These are phyloP conservation scores for Stropharia rugosoannulata DNA, from an alignment of 768 basidiomycete species.

Conservation along the genomic window DNA sequence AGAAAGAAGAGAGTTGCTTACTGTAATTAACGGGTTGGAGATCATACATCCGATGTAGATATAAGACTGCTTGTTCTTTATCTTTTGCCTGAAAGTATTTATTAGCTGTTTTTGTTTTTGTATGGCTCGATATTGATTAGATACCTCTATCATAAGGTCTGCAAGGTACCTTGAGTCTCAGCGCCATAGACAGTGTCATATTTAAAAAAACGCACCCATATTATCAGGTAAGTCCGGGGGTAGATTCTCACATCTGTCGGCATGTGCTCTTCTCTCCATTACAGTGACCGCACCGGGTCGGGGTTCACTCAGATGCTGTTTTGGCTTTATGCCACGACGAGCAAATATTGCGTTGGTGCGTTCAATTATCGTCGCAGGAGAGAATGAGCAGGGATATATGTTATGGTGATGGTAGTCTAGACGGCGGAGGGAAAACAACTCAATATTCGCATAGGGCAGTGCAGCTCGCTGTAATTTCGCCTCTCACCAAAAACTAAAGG, in stretches of 20 bases:
- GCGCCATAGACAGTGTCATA: slow-evolving; percentile 7
- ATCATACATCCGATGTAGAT: slow-evolving; percentile 77
- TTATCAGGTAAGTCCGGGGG: slow-evolving; percentile 66
- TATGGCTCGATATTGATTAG: neutral
- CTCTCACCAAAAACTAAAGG: slow-evolving; percentile 60
- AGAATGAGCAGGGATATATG: slow-evolving; percentile 58
- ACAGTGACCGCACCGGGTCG: slow-evolving; percentile 78
- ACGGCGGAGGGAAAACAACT: neutral
- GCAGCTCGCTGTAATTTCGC: neutral
- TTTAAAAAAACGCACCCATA: slow-evolving; percentile 45
- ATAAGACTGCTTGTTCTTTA: slow-evolving; percentile 91
- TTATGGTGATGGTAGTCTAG: slow-evolving; percentile 82
- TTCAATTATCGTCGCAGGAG: slow-evolving; percentile 68
- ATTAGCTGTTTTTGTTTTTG: neutral
- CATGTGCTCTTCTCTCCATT: slow-evolving; percentile 87
- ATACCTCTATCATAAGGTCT: slow-evolving; percentile 86
- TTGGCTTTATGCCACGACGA: slow-evolving; percentile 77
- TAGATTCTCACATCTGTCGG: slow-evolving; percentile 74
- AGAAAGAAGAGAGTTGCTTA: slow-evolving; percentile 23
- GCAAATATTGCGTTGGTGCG: slow-evolving; percentile 74
- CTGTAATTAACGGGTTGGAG: slow-evolving; percentile 64
- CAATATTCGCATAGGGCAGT: neutral
- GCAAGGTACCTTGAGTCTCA: slow-evolving; percentile 12
- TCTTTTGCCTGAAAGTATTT: slow-evolving; percentile 60
- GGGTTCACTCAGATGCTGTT: slow-evolving; percentile 92